phyloP scores from a whole-genome alignment of 2,329 filamentous ascomycete genomes.

The Gyromitra esculenta region DNA sequence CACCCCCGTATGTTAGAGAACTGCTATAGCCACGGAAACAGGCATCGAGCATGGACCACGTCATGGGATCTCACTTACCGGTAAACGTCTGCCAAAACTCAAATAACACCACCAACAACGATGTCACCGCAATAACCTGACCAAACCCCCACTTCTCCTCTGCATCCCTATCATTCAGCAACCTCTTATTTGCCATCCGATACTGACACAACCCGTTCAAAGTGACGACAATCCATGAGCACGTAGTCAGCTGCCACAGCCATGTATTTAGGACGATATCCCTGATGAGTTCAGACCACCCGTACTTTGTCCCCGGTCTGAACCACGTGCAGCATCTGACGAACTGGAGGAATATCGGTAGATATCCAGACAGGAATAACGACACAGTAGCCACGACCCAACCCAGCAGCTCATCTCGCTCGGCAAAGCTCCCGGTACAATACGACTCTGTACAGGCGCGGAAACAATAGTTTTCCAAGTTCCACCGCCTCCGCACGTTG shows the following conservation, averaged over 20 bases:
- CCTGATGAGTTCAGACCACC: constrained; percentile 15
- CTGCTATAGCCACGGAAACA: not conserved
- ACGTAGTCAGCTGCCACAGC: constrained; percentile 19
- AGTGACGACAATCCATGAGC: constrained; percentile 30
- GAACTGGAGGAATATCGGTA: constrained; percentile 9
- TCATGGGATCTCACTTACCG: constrained; percentile 25
- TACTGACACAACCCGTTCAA: constrained; percentile 31
- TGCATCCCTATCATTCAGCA: constrained; percentile 58
- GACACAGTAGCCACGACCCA: constrained; percentile 25
- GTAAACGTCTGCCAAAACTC: constrained; percentile 45
- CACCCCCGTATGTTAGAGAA: not conserved
- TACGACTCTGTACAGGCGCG: not conserved
- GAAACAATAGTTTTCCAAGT: constrained; percentile 36
- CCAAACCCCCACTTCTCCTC: constrained; percentile 61
- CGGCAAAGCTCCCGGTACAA: constrained; percentile 23
- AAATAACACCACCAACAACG: constrained; percentile 33
- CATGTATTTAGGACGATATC: constrained; percentile 1
- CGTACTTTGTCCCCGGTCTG: not conserved
- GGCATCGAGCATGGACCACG: not conserved
- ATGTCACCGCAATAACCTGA: constrained; percentile 44
- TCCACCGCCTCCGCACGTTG: constrained; percentile 23
- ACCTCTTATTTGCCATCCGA: constrained; percentile 16
- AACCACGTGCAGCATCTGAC: not conserved
- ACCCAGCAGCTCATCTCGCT: constrained; percentile 17
- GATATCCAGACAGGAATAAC: constrained; percentile 29